Base-by-base conservation (phyloP, 768 basidiomycete species). In the Russula compacta region DNA sequence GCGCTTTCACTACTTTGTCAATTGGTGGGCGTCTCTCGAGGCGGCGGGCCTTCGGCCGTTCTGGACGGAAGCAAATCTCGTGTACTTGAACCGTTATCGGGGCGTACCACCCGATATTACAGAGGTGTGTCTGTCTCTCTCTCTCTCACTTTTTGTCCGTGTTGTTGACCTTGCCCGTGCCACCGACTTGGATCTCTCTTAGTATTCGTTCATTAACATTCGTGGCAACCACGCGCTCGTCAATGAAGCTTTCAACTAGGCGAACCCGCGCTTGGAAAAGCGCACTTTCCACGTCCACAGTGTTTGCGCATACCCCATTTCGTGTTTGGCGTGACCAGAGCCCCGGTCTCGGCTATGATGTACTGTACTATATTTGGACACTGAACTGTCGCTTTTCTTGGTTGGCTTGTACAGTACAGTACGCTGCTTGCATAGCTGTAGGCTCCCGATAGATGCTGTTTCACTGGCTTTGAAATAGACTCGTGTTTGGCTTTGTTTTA, bases 11-110 rank as follows among this genome's bases (percentile, higher is more conserved):
- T 76, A 83, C 58, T 81, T 84, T 68, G 70, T 83, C 17, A 67
- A 67, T 29, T 89, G 84, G 84, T 89, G 86, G 85, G 80, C 84
- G 71, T 75, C 76, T 68, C 74, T 89, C 35, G 87, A 89, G 71
- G 75, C 33, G 21, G 42, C 11, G 6, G 58, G 58, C 17, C 7
- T 59, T 42, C 58, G 58, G 2, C 58, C 57, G 3, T 89, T 89
- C 74, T 85, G 81, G 77, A 81, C 80, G 6, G 86, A 88, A 73
- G 71, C 77, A 43, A 79, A 78, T 66, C 69, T 79, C 17, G 76
- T 79, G 33, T 78, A 77, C 49, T 59, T 76, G 15, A 79, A 79
- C 67, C 70, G 75, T n/a, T 67, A 73, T 48, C 67, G 72, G 43
- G 72, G 73, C 35, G 71, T 65, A 50, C 68, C 67, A n/a, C 77